Base-by-base conservation (phyloP, 1,284 basidiomycete genomes). In the Leccinum brunneo-olivaceum region DNA sequence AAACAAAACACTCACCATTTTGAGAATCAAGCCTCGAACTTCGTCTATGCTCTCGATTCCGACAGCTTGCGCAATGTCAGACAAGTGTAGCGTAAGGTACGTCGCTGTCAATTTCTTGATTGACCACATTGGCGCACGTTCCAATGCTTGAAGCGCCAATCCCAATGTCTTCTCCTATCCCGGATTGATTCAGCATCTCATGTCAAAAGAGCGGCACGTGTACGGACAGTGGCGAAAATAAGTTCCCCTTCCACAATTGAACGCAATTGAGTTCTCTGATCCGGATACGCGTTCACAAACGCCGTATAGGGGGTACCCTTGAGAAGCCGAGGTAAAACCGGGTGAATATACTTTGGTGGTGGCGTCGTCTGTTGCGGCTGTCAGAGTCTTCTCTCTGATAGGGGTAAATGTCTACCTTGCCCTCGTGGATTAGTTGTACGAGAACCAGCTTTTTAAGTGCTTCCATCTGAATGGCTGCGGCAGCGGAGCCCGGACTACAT, bases 361-460 rank as follows among this genome's bases (percentile, higher is more conserved):
- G 71, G 62, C 0, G 70, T 62, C 0, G 71, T 70, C 78, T 85
- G 50, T 41, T 35, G 14, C 35, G 8, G 2, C 16, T n/a, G 45
- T 5, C 4, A 14, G 25, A 19, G 28, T 3, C 5, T 16, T 5
- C 19, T 6, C 14, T 2, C 7, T 21, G 11, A 3, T 10, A 4
- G 29, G 29, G 2, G 6, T 1, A 34, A 42, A 1, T 12, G 45
- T 67, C 24, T 24, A 83, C 81, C 68, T 79, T 78, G 28, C 88
- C 90, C 47, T 79, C 71, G 12, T 74, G 66, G 39, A 92, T 82
- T 20, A 92, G 64, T 55, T 90, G 87, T 6, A 89, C 73, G 5
- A 92, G 68, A 7, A 77, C 64, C 30, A 89, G 66, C 64, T 91
- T 90, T 70, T 93, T 93, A 57, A 84, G 70, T 0, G 90, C 90